A percentile compares a stretch with the other conserved stretches of the same genome.
These are phyloP conservation scores for Talaromyces verruculosus DNA, from an alignment of 2,329 filamentous ascomycete species.

Conservation along the genomic window DNA sequence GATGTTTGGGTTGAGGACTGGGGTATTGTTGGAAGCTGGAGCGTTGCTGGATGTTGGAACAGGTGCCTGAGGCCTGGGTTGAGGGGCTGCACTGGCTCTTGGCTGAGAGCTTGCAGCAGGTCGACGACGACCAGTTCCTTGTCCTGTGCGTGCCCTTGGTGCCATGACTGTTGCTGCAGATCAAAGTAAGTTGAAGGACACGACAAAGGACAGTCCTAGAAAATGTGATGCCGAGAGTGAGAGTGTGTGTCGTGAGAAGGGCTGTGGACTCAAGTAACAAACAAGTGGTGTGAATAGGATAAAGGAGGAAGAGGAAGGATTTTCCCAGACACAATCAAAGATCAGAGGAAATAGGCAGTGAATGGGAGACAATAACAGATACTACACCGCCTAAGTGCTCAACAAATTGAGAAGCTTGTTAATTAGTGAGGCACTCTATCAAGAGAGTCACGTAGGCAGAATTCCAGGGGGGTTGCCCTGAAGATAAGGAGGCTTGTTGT, in stretches of 20 bases:
- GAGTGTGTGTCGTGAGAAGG: constrained; percentile 9
- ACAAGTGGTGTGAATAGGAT: neutral
- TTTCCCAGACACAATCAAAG: constrained; percentile 10
- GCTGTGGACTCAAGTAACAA: neutral
- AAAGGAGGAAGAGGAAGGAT: constrained; percentile 23
- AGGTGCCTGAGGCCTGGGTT: neutral
- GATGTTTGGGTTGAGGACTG: neutral
- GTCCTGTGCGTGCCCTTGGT: neutral
- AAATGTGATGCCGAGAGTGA: neutral
- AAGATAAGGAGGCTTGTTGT: neutral
- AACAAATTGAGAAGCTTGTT: neutral
- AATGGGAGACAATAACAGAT: neutral
- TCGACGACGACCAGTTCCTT: neutral
- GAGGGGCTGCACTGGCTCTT: neutral
- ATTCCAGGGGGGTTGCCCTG: neutral
- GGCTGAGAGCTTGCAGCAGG: neutral
- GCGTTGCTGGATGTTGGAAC: neutral
- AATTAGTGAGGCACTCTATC: neutral
- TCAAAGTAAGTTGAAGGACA: neutral
- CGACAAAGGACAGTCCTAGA: neutral
- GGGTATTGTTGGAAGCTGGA: neutral
- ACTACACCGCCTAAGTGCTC: neutral
- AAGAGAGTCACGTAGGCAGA: neutral
- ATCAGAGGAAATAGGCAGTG: neutral
- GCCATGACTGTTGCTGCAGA: neutral